Base-by-base conservation (phyloP, 2,329 filamentous ascomycete species). In the Akanthomyces muscarius region DNA sequence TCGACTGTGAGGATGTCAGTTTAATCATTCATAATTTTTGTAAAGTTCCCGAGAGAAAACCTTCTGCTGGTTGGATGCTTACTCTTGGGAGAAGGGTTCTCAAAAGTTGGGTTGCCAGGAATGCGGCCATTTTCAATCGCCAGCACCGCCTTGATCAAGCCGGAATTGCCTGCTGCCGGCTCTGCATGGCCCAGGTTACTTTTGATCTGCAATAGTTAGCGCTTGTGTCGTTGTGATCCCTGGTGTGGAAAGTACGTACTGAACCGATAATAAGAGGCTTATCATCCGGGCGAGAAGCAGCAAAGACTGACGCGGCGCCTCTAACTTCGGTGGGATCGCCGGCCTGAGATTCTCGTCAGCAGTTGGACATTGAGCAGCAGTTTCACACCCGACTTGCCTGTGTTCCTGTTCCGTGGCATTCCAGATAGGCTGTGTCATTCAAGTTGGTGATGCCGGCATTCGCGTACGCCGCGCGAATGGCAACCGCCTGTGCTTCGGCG, bases 101-200 rank as follows among this genome's bases (percentile, higher is more conserved):
- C 54, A 10, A 65, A 79, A 76, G 68, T 80, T 77, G 67, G 71
- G 28, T 67, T 72, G 3, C 69, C 69, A 0, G 69, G 69, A 30
- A 74, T 72, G 8, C 66, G 56, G 14, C 66, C 68, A 3, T 66
- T 68, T 64, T 73, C 70, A 4, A 75, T 56, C 1, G 67, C 64
- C 5, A 74, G 47, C 8, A 70, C 65, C 1, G 68, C 68, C 63
- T 75, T 75, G 59, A 75, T 66, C 3, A 74, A 56, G 5, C 67
- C 69, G 0, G 71, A 69, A 8, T 72, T 65, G 11, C 73, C 73
- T 16, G 69, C 70, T 1, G 70, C 69, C 1, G 66, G 65, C 61
- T 74, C 73, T 1, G 69, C 66, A 53, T 75, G 73, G 5, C 73
- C 73, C 36, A 74, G 62, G 52, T 73, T 75, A 4, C 69, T 70